Base-by-base conservation (phyloP, 371 early-diverging fungal species). In the Apophysomyces variabilis region DNA sequence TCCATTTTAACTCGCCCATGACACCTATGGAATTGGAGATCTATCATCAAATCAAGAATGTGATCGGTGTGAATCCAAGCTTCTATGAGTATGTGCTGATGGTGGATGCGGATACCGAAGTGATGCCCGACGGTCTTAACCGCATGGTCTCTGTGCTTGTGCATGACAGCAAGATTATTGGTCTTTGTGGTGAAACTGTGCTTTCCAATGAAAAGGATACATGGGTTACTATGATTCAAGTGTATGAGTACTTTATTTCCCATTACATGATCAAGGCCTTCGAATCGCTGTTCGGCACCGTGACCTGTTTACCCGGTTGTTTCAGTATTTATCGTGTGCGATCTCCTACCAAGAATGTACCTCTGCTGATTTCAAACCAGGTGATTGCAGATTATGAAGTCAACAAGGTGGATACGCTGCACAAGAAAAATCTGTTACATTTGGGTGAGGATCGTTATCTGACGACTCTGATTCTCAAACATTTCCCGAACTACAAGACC, bases 391-490 rank as follows among this genome's bases (percentile, higher is more conserved):
- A 99, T 61, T 99, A 99, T 77, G 89, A 94, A 38, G 91, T 93
- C 65, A 95, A 93, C 80, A 83, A 90, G 36, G 97, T 98, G 57
- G 95, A 96, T 68, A 99, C 99, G 0, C 87, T 99, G 41, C 99
- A 99, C 86, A 89, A 88, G 85, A 99, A 91, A 85, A 96, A 90
- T 82, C 79, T 91, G 80, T 89, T 89, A 66, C 82, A 77, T n/a
- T 77, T 93, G 41, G 93, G 93, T 58, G 93, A 93, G 73, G 93
- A 93, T 72, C 92, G 93, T 16, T 96, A 95, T 72, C 76, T 97
- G 69, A 99, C 99, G 1, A 99, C 99, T 1, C 84, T 99, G 56
- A 92, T 99, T 81, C 87, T 99, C 67, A 99, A 99, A 82, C 93
- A 96, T 76, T 99, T 99, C 86, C 96, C 99, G 32, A 89, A 89